Evolutionary conservation across 208 protist species (phyloP).

Genomic region (Leishmania martiniquensis): DNA sequence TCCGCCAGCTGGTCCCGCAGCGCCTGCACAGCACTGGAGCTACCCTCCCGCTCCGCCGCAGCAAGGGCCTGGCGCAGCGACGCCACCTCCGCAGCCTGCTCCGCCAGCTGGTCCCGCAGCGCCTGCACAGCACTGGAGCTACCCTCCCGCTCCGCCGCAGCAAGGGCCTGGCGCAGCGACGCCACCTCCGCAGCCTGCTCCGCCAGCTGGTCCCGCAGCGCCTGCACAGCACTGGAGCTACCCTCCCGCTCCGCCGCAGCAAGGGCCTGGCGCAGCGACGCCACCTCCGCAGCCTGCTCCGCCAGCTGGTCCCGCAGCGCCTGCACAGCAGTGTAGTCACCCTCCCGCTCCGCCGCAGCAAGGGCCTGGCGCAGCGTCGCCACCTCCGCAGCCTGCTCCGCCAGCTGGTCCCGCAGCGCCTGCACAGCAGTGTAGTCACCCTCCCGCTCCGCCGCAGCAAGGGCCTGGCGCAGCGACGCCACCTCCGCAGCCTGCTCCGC

Average conservation of each 20-base stretch:
- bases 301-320: slow-evolving; percentile 15
- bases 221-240: background rate
- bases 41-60: background rate
- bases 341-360: background rate
- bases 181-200: background rate
- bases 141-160: background rate
- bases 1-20: background rate
- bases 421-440: background rate
- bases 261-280: background rate
- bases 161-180: background rate
- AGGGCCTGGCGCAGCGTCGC: background rate
- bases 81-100: background rate
- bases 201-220: slow-evolving; percentile 1
- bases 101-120: background rate
- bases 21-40: background rate
- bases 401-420: slow-evolving; percentile 14
- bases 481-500: slow-evolving; percentile 9
- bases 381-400: background rate
- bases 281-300: background rate
- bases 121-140: background rate
- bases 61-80: background rate
- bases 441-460: background rate
- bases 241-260: background rate
- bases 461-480: background rate
- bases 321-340: background rate